A percentile compares a stretch with the other conserved stretches of the same genome.
Conservation (phyloP, 2,329 filamentous ascomycete genomes). For the Byssothecium circinans region DNA sequence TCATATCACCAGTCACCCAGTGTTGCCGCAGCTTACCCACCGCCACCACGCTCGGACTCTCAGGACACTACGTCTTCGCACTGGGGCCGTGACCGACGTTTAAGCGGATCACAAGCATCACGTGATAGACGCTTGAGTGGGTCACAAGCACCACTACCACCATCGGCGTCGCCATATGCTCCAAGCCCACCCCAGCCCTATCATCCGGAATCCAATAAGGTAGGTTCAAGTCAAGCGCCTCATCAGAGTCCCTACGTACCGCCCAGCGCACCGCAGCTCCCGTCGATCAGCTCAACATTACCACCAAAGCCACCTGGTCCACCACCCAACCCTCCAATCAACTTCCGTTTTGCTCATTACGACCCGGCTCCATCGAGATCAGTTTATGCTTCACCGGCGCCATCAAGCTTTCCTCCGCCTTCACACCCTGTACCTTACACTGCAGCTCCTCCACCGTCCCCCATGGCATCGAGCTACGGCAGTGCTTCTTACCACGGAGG, state of each 20-base stretch:
- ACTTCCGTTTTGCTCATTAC: slow-evolving; percentile 42
- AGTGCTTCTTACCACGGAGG: slow-evolving; percentile 27
- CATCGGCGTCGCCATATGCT: slow-evolving; percentile 27
- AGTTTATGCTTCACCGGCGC: slow-evolving; percentile 25
- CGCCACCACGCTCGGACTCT: slow-evolving; percentile 25
- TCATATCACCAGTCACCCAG: slow-evolving; percentile 18
- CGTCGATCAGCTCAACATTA: slow-evolving; percentile 19
- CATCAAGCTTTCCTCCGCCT: slow-evolving; percentile 20
- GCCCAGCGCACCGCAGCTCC: slow-evolving; percentile 18
- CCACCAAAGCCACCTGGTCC: slow-evolving; percentile 36
- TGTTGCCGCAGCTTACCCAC: slow-evolving; percentile 17
- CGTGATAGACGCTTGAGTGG: slow-evolving; percentile 31
- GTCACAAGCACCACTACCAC: slow-evolving; percentile 28
- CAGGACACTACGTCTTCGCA: slow-evolving; percentile 26
- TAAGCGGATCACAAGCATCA: slow-evolving; percentile 33
- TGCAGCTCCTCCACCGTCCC: slow-evolving; percentile 16
- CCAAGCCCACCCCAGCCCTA: slow-evolving; percentile 28
- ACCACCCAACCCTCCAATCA: slow-evolving; percentile 27
- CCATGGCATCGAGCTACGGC: slow-evolving; percentile 18
- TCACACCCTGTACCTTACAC: slow-evolving; percentile 17
- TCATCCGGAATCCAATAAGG: slow-evolving; percentile 22
- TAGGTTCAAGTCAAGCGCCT: slow-evolving; percentile 20
- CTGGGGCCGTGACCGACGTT: slow-evolving; percentile 33
- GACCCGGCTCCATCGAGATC: slow-evolving; percentile 33
- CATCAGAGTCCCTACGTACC: slow-evolving; percentile 39